phyloP scores from a whole-genome alignment of 1,284 basidiomycete species.

The Irpex rosettiformis region DNA sequence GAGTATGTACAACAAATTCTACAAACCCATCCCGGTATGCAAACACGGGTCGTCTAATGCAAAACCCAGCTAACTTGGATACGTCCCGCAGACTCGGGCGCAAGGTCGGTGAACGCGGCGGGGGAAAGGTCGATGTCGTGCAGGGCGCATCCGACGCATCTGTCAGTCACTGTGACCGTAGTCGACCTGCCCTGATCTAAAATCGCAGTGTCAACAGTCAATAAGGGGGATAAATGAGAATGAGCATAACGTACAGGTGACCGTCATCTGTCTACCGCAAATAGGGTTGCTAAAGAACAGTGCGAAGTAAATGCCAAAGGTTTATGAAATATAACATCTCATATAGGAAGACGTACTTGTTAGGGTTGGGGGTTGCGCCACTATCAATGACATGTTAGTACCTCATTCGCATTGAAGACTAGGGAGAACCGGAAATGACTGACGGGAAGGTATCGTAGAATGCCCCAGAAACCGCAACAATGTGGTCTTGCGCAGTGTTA shows the following conservation, averaged over 20 bases:
- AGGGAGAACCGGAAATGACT: not conserved
- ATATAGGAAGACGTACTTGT: constrained; percentile 11
- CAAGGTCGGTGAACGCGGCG: not conserved
- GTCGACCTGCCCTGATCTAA: not conserved
- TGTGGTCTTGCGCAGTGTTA: constrained; percentile 26
- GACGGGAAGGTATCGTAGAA: constrained; percentile 10
- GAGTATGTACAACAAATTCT: no score
- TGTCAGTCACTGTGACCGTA: not conserved
- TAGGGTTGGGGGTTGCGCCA: constrained; percentile 23
- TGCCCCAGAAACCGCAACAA: constrained; percentile 24
- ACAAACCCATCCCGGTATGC: no score
- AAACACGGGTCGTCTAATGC: no score
- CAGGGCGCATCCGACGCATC: not conserved
- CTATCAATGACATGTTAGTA: constrained; percentile 10
- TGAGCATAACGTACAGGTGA: constrained; percentile 21
- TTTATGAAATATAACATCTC: no score
- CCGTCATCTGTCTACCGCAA: constrained; percentile 27
- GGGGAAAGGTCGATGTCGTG: constrained; percentile 2
- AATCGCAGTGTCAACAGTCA: not conserved
- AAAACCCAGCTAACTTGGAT: not conserved
- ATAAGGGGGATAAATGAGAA: not conserved
- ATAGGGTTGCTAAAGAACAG: constrained; percentile 25
- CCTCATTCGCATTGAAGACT: not conserved
- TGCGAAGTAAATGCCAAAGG: no score
- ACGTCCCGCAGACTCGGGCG: not conserved